Evolutionary conservation across 495 filamentous ascomycete genomes (phyloP).

Genomic region (Tuber borchii): DNA sequence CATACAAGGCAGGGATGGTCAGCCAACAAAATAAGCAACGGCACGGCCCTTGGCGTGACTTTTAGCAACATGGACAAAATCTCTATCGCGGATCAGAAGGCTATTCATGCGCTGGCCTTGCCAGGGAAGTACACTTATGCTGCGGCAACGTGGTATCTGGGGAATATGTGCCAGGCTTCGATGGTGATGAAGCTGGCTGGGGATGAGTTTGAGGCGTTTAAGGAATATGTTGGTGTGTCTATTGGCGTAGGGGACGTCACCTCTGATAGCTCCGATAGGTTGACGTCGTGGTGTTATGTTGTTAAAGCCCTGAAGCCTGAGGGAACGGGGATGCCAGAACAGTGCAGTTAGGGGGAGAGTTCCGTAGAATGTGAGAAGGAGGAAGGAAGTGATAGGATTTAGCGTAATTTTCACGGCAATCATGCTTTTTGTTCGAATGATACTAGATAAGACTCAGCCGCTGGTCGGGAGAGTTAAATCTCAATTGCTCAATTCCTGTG

Average conservation of each 20-base stretch:
- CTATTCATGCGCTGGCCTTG: constrained; percentile 55
- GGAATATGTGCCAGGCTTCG: constrained; percentile 53
- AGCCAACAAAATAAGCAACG: neutral
- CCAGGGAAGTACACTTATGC: constrained; percentile 62
- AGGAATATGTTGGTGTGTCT: constrained; percentile 57
- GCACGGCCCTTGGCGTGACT: constrained; percentile 36
- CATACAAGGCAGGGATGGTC: no score
- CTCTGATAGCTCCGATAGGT: constrained; percentile 49
- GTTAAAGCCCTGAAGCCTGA: constrained; percentile 25
- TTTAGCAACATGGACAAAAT: constrained; percentile 43
- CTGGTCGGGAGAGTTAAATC: neutral
- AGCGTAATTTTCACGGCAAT: neutral
- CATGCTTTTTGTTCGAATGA: neutral
- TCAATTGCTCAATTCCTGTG: neutral
- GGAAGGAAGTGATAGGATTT: neutral
- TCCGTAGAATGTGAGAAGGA: neutral
- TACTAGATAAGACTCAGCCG: neutral
- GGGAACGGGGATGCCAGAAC: constrained; percentile 4
- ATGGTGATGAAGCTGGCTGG: constrained; percentile 48
- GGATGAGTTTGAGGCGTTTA: constrained; percentile 54
- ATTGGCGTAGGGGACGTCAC: constrained; percentile 51
- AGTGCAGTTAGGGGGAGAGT: neutral
- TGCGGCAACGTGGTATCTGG: constrained; percentile 68
- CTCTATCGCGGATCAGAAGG: constrained; percentile 34
- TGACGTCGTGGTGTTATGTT: constrained; percentile 50